These are phyloP conservation scores for Syzygium jambos DNA, from an alignment of 345 rosid species.

Conservation along the genomic window DNA sequence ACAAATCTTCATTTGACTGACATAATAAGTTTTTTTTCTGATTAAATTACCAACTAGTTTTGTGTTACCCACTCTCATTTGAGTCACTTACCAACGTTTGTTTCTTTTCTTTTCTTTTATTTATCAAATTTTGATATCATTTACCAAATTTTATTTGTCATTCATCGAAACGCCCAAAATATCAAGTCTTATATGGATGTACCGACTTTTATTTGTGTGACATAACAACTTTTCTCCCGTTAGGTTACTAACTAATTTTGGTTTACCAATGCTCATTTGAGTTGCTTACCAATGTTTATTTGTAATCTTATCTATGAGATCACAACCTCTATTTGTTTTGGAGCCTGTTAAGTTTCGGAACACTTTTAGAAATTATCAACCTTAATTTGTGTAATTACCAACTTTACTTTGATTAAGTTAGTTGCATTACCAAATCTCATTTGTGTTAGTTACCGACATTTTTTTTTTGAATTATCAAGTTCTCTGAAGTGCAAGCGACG, in stretches of 20 bases:
- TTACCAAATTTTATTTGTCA: fast-evolving
- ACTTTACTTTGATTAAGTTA: background rate
- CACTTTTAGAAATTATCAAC: too few species aligned
- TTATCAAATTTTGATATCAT: background rate
- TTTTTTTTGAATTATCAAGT: background rate
- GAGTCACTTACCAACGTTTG: too few species aligned
- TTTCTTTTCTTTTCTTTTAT: background rate
- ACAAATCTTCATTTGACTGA: fast-evolving
- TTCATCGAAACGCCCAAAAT: background rate
- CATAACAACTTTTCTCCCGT: background rate
- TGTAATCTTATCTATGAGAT: too few species aligned
- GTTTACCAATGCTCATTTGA: background rate
- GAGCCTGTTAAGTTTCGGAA: background rate
- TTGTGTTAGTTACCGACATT: background rate
- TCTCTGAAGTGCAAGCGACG: background rate
- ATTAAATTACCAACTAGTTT: background rate
- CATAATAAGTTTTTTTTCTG: background rate
- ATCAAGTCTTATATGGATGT: background rate
- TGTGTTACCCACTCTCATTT: too few species aligned
- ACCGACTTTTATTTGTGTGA: background rate
- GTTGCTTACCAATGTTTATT: fast-evolving
- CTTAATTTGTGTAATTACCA: fast-evolving
- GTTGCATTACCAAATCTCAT: too few species aligned
- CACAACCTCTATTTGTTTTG: too few species aligned
- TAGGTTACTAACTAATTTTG: too few species aligned